Conservation (phyloP, 2,329 filamentous ascomycete species). For the Nothopassalora personata region DNA sequence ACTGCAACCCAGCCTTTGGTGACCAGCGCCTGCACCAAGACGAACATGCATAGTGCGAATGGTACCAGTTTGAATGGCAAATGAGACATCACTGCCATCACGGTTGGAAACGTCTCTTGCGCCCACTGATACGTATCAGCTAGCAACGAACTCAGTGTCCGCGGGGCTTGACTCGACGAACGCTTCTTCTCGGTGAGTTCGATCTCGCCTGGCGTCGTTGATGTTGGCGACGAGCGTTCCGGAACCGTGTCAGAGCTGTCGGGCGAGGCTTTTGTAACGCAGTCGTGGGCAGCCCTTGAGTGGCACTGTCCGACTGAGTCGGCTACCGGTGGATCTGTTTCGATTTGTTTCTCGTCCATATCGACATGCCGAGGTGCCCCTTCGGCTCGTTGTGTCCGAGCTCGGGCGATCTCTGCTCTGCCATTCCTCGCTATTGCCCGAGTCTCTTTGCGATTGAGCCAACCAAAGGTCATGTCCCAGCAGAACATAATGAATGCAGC, state of each 20-base stretch:
- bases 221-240: background rate
- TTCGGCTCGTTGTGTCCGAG: slow-evolving; percentile 39
- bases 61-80: slow-evolving; percentile 64
- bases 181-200: slow-evolving; percentile 9
- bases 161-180: background rate
- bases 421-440: slow-evolving; percentile 57
- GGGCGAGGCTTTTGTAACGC: background rate
- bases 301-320: background rate
- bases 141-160: slow-evolving; percentile 52
- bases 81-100: slow-evolving; percentile 59
- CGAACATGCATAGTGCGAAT: slow-evolving; percentile 69
- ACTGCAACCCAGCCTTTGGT: slow-evolving; percentile 66
- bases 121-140: slow-evolving; percentile 51
- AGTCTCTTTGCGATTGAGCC: slow-evolving; percentile 58
- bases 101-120: slow-evolving; percentile 66
- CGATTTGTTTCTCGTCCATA: background rate
- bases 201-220: background rate
- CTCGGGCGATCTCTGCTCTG: slow-evolving; percentile 41
- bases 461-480: slow-evolving; percentile 62
- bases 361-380: slow-evolving; percentile 18
- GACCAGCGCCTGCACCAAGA: slow-evolving; percentile 66
- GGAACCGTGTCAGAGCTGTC: background rate
- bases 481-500: slow-evolving; percentile 63
- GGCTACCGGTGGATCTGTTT: background rate
- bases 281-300: background rate